Percentiles rank a stretch among this genome's conserved stretches.
These are phyloP conservation scores for Colletotrichum destructivum DNA, from an alignment of 2,329 filamentous ascomycete species.

Conservation along the genomic window DNA sequence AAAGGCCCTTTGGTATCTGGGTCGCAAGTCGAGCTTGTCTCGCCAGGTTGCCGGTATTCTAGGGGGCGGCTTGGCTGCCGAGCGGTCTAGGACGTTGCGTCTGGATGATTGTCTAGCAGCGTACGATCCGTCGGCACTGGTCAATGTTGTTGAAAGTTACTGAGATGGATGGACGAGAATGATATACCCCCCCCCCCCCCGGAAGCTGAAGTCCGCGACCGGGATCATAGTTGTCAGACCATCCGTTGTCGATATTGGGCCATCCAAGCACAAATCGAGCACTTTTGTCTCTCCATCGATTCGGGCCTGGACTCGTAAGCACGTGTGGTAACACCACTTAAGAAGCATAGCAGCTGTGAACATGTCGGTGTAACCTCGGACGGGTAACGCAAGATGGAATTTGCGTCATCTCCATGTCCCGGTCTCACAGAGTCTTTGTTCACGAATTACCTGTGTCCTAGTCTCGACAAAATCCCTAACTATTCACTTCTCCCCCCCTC, in stretches of 20 bases:
- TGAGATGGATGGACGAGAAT: too few relatives aligned
- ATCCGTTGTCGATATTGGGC: too few relatives aligned
- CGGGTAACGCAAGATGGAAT: background rate
- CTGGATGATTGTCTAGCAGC: conserved; percentile 75
- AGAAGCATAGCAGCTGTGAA: background rate
- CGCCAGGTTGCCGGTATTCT: conserved; percentile 62
- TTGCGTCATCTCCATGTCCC: too few relatives aligned
- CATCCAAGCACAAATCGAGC: background rate
- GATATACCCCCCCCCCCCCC: too few relatives aligned
- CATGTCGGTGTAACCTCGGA: background rate
- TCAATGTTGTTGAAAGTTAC: background rate
- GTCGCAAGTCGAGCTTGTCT: conserved; percentile 57
- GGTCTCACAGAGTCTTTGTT: too few relatives aligned
- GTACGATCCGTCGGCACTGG: background rate
- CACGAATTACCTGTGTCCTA: too few relatives aligned
- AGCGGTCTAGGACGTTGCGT: conserved; percentile 82
- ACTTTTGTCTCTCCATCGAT: background rate
- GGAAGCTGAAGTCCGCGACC: background rate
- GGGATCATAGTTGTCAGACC: background rate
- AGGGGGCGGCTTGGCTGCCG: conserved; percentile 82
- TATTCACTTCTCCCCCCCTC: too few relatives aligned
- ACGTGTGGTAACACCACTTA: background rate
- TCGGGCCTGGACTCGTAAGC: too few relatives aligned
- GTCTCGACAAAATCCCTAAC: too few relatives aligned
- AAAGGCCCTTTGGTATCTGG: conserved; percentile 67